Percentiles rank a stretch among this genome's conserved stretches.
phyloP scores from a whole-genome alignment of 2,329 filamentous ascomycete genomes.

The Aspergillus unguis region DNA sequence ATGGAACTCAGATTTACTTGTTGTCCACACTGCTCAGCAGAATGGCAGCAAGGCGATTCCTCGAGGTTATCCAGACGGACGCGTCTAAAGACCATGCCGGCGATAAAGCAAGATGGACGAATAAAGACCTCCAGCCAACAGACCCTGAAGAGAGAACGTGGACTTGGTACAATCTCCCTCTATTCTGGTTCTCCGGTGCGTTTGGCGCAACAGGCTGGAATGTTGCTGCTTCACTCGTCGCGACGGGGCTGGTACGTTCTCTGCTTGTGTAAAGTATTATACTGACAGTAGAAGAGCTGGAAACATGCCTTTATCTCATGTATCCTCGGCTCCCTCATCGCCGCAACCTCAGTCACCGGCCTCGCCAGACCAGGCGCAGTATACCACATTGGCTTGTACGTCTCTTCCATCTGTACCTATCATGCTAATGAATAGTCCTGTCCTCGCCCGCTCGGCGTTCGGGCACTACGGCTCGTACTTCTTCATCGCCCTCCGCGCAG shows the following conservation, averaged over 20 bases:
- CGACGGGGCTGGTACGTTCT: not conserved
- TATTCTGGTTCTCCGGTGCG: constrained; percentile 6
- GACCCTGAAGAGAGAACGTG: constrained; percentile 6
- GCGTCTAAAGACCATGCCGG: not conserved
- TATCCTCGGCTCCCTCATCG: constrained; percentile 4
- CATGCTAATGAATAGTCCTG: not conserved
- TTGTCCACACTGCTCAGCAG: not conserved
- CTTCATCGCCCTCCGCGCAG: constrained; percentile 35
- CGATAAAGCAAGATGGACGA: constrained; percentile 1
- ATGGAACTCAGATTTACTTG: too few species aligned
- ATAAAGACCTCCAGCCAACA: constrained; percentile 3
- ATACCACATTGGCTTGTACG: constrained; percentile 6
- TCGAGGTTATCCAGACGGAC: not conserved
- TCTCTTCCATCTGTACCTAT: too few species aligned
- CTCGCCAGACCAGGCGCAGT: not conserved
- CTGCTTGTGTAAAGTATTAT: not conserved
- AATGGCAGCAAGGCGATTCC: not conserved
- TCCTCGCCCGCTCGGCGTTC: not conserved
- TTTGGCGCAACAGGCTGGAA: constrained; percentile 7
- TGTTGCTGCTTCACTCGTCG: constrained; percentile 1
- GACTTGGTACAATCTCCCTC: constrained; percentile 6
- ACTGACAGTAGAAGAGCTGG: not conserved
- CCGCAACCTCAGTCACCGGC: not conserved
- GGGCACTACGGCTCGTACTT: constrained; percentile 23
- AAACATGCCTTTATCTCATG: constrained; percentile 4